A percentile compares a stretch with the other conserved stretches of the same genome.
phyloP scores from a whole-genome alignment of 2,329 filamentous ascomycete species.

The Colletotrichum sp. region DNA sequence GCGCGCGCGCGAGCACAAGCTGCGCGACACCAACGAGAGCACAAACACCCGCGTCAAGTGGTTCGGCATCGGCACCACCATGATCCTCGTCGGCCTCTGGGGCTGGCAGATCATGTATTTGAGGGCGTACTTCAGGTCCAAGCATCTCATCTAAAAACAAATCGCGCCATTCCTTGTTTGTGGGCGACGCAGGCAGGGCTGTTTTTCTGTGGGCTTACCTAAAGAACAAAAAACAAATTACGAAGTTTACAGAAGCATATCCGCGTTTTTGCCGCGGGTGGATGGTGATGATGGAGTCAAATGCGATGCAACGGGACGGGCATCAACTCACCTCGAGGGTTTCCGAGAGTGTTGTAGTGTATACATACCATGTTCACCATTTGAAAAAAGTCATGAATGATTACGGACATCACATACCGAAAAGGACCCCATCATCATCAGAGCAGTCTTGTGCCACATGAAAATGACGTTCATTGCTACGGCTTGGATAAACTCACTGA shows the following conservation, averaged over 20 bases:
- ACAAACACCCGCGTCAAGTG: slow-evolving; percentile 98
- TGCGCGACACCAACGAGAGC: slow-evolving; percentile 98
- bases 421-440: not conserved
- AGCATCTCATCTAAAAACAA: slow-evolving; percentile 66
- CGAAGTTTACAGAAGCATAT: slow-evolving; percentile 4
- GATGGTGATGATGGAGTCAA: slow-evolving; percentile 1
- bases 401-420: slow-evolving; percentile 5
- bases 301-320: slow-evolving; percentile 12
- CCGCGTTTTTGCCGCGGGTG: not conserved
- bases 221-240: not conserved
- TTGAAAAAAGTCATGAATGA: slow-evolving; percentile 21
- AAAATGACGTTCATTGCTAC: not conserved
- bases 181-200: not conserved
- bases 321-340: slow-evolving; percentile 14
- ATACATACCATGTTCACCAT: slow-evolving; percentile 16
- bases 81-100: slow-evolving; percentile 86
- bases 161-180: not conserved
- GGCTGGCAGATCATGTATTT: slow-evolving; percentile 98
- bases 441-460: not conserved
- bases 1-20: slow-evolving; percentile 85
- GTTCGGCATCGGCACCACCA: slow-evolving; percentile 95
- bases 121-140: slow-evolving; percentile 92
- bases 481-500: not conserved
- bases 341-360: slow-evolving; percentile 19
- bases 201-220: not conserved